phyloP scores from a whole-genome alignment of 1,284 basidiomycete species.

The Sporisorium iseilematis-ciliati region DNA sequence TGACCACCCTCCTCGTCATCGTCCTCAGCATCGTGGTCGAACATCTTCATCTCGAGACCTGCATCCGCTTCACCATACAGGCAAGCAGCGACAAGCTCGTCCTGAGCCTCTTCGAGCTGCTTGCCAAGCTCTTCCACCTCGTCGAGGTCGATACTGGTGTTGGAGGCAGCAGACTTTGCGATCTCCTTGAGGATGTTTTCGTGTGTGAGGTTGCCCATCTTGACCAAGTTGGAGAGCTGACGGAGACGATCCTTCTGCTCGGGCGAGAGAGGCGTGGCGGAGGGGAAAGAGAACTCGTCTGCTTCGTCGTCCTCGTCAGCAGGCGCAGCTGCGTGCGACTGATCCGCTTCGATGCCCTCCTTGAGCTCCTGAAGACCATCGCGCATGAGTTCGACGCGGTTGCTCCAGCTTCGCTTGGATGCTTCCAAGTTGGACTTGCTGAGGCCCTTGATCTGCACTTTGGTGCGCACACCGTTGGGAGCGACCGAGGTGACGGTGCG shows the following conservation, averaged over 20 bases:
- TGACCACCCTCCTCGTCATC: conserved; percentile 1
- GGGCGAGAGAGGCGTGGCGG: conserved; percentile 30
- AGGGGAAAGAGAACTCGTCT: conserved; percentile 44
- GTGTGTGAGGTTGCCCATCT: conserved; percentile 52
- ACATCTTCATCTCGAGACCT: conserved; percentile 45
- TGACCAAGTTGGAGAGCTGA: conserved; percentile 48
- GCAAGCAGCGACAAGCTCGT: conserved; percentile 54
- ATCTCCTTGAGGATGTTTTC: conserved; percentile 48
- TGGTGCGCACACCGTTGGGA: conserved; percentile 43
- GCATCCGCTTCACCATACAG: conserved; percentile 54
- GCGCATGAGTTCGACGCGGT: conserved; percentile 50
- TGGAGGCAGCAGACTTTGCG: conserved; percentile 21
- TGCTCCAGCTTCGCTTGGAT: conserved; percentile 47
- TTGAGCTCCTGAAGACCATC: conserved; percentile 57
- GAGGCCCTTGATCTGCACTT: conserved; percentile 49
- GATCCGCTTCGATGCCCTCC: conserved; percentile 39
- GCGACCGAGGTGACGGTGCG: conserved; percentile 41
- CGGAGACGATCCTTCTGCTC: conserved; percentile 44
- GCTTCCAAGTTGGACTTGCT: conserved; percentile 58
- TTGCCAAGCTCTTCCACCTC: conserved; percentile 47
- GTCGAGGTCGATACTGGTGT: conserved; percentile 36
- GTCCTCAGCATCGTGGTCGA: conserved; percentile 34
- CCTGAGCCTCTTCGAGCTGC: conserved; percentile 55
- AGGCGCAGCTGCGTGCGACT: conserved; percentile 4
- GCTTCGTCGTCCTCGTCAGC: conserved; percentile 32